Evolutionary conservation across 768 basidiomycete genomes (phyloP), one percentile per base, ranked within the genome.

Genomic region (Panellus pusillus): DNA sequence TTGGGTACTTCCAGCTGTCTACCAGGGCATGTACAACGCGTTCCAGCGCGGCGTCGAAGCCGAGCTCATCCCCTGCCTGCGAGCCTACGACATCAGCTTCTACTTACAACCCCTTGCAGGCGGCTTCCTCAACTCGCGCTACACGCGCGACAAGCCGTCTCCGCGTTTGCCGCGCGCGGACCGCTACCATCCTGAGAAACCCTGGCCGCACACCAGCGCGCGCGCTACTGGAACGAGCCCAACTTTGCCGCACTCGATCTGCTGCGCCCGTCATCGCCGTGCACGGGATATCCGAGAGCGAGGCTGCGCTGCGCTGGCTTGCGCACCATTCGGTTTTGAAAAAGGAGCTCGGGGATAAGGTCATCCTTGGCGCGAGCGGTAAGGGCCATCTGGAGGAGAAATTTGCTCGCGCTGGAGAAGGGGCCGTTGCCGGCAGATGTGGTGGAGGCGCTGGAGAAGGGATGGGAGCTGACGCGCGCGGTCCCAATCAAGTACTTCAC

Each of bases 381-480:
- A 66, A 62, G 9, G 65, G 62, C 5, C 79, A 80, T 27, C 36
- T 60, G 19, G 51, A 60, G 37, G 44, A 48, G 35, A 58, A n/a
- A 53, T 42, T 47, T 61, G 32, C 35, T 37, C 24, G 54, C 47
- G 18, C 17, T 55, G 38, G 60, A 61, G 18, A 53, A 54, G 54
- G 80, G 80, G 0, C 77, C 79, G 1, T 65, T 82, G 31, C 77
- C 79, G 3, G 71, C 77, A 35, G 78, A 77, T 28, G 73, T 84
- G 8, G 66, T 81, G 6, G 66, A 73, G 45, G 75, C 73, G 15
- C 67, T 81, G 11, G 76, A 83, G 45, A 72, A 78, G 51, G 76
- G 79, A 5, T 78, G 74, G 63, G 57, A 56, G 51, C 66, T 73
- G 38, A 44, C 50, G n/a, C 42, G 44, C 8, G 28, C 32, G 20